These are phyloP conservation scores for Crucibulum laeve DNA, from an alignment of 768 basidiomycete species.

Conservation along the genomic window DNA sequence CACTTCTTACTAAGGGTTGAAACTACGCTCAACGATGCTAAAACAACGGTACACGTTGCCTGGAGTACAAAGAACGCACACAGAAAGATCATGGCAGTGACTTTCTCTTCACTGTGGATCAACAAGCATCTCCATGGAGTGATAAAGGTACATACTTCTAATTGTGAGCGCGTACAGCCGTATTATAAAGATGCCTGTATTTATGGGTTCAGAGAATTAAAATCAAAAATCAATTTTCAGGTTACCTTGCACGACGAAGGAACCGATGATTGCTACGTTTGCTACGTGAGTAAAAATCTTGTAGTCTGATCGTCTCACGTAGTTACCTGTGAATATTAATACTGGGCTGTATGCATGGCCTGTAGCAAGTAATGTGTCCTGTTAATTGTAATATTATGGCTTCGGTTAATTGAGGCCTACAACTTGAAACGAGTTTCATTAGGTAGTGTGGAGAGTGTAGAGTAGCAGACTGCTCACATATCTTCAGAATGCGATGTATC, in stretches of 20 bases:
- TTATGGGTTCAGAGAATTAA: background rate
- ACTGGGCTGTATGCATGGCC: background rate
- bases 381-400: background rate
- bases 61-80: too few relatives aligned
- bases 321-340: background rate
- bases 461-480: too few relatives aligned
- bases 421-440: too few relatives aligned
- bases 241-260: background rate
- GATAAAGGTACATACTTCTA: background rate
- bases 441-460: too few relatives aligned
- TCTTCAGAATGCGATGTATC: too few relatives aligned
- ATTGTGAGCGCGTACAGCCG: background rate
- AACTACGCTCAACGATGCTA: too few relatives aligned
- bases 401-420: background rate
- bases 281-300: background rate
- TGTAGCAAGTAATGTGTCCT: background rate
- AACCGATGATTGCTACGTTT: background rate
- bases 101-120: background rate
- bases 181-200: background rate
- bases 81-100: background rate
- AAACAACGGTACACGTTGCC: too few relatives aligned
- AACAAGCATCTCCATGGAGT: background rate
- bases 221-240: background rate
- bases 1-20: too few relatives aligned
- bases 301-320: background rate